These are phyloP conservation scores for Phlebiopsis gigantea DNA, from an alignment of 768 basidiomycete genomes.

Conservation along the genomic window DNA sequence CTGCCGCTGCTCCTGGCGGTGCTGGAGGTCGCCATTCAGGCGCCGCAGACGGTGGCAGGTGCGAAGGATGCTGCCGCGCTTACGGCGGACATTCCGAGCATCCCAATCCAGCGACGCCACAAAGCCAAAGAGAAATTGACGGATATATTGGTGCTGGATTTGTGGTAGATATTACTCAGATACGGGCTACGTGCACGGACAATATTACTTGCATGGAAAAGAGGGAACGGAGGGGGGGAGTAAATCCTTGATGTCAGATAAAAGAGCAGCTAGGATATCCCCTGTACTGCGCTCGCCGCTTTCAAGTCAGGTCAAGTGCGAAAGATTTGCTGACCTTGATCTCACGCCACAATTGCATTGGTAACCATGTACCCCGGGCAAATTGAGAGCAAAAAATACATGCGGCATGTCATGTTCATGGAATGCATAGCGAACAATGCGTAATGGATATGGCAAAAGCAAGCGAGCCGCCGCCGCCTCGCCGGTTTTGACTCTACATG, in stretches of 20 bases:
- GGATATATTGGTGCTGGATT: neutral
- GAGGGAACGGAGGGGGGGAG: no score
- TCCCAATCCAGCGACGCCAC: neutral
- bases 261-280: no score
- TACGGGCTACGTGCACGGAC: neutral
- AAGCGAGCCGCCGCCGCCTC: conserved; percentile 3
- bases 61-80: neutral
- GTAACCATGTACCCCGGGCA: no score
- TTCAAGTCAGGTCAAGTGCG: no score
- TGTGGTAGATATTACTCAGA: no score
- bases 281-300: no score
- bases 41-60: neutral
- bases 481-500: conserved; percentile 13
- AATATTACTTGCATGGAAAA: neutral
- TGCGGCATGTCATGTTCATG: conserved; percentile 20
- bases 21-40: neutral
- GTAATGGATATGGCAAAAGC: conserved; percentile 9
- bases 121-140: neutral
- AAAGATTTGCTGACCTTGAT: no score
- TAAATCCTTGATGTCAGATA: no score
- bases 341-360: no score
- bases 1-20: neutral
- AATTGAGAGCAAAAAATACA: conserved; percentile 10
- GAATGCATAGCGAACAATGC: conserved; percentile 20
- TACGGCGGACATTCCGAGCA: no score